Percentiles rank a stretch among this genome's conserved stretches.
Conservation (phyloP, 768 basidiomycete genomes). For the Phlegmacium glaucopus region DNA sequence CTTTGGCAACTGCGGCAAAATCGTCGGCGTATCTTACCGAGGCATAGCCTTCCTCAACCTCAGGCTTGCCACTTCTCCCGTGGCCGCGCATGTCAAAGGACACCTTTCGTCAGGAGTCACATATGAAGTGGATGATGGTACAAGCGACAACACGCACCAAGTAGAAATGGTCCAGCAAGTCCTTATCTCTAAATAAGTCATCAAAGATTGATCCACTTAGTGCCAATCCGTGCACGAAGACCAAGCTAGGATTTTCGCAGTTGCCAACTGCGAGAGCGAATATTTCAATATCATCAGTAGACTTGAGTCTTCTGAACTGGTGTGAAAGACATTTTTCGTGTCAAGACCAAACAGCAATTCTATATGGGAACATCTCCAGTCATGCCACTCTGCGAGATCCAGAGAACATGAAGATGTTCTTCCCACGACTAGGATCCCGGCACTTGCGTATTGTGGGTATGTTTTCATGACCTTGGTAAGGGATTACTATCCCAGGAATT, state of each 20-base stretch:
- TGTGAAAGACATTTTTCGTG: background rate
- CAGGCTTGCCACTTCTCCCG: slow-evolving; percentile 32
- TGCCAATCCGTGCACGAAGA: slow-evolving; percentile 41
- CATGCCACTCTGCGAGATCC: too few relatives aligned
- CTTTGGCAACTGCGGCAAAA: slow-evolving; percentile 27
- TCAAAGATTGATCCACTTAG: slow-evolving; percentile 34
- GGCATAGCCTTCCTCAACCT: slow-evolving; percentile 20
- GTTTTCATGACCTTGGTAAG: too few relatives aligned
- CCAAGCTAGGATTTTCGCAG: slow-evolving; percentile 31
- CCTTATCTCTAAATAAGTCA: slow-evolving; percentile 29
- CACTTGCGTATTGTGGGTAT: too few relatives aligned
- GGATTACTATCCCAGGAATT: too few relatives aligned
- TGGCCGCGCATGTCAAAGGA: slow-evolving; percentile 33
- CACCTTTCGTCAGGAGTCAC: slow-evolving; percentile 18
- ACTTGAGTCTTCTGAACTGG: slow-evolving; percentile 9
- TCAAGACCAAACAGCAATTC: too few relatives aligned
- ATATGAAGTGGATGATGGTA: background rate
- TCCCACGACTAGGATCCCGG: too few relatives aligned
- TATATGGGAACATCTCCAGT: too few relatives aligned
- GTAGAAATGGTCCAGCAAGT: slow-evolving; percentile 21
- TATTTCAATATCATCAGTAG: slow-evolving; percentile 34
- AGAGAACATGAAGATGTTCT: too few relatives aligned
- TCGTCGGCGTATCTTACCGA: slow-evolving; percentile 30
- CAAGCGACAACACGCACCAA: slow-evolving; percentile 14
- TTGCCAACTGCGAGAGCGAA: slow-evolving; percentile 39